phyloP scores from a whole-genome alignment of 768 basidiomycete species.

The Boletus sp. region DNA sequence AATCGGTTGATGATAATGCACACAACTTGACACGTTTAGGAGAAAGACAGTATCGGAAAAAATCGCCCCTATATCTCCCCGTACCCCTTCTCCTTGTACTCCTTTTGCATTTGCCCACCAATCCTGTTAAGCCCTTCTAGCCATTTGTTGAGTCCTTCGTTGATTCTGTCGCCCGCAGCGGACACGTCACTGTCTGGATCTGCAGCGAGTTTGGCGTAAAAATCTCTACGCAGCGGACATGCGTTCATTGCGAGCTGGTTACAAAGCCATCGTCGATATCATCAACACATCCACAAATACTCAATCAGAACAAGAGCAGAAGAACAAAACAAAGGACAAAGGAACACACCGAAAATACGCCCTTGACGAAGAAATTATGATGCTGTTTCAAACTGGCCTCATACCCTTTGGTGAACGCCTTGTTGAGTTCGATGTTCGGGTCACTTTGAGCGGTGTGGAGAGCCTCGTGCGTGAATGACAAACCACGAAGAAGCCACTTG shows the following conservation, averaged over 20 bases:
- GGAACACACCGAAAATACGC: constrained; percentile 59
- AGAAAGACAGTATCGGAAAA: no score
- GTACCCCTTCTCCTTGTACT: constrained; percentile 57
- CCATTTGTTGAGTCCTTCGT: constrained; percentile 57
- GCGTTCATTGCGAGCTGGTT: constrained; percentile 54
- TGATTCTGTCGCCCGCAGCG: constrained; percentile 48
- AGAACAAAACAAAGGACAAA: neutral
- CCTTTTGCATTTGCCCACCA: constrained; percentile 47
- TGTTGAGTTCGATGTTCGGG: constrained; percentile 50
- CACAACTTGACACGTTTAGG: no score
- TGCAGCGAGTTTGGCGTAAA: constrained; percentile 58
- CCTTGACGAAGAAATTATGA: constrained; percentile 75
- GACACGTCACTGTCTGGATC: constrained; percentile 54
- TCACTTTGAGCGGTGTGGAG: constrained; percentile 72
- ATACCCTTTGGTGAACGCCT: constrained; percentile 80
- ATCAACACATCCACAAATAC: neutral
- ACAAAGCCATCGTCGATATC: neutral
- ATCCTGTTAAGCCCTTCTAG: constrained; percentile 54
- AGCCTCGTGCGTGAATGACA: constrained; percentile 84
- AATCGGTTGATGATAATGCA: no score
- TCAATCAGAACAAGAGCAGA: neutral
- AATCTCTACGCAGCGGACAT: constrained; percentile 58
- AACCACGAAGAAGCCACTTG: constrained; percentile 90
- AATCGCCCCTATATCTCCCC: constrained; percentile 33
- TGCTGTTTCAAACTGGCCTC: constrained; percentile 77